A percentile compares a stretch with the other conserved stretches of the same genome.
phyloP scores from a whole-genome alignment of 192 early-diverging fungal species.

The Coemansia reversa region DNA sequence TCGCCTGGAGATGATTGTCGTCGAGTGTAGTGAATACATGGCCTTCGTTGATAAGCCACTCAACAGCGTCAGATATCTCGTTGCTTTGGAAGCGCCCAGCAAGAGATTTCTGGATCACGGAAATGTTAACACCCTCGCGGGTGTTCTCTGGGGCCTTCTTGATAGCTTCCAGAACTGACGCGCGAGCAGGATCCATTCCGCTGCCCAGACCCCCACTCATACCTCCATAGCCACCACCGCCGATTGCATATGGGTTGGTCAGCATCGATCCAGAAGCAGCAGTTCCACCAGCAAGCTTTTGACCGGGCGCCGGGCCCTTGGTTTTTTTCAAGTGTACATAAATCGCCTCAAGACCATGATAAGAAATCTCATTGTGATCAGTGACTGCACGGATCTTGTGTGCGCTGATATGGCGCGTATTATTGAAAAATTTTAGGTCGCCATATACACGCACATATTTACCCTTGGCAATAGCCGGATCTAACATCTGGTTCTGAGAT shows the following conservation, averaged over 20 bases:
- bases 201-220: slow-evolving; percentile 14
- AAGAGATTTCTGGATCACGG: slow-evolving; percentile 43
- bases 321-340: slow-evolving; percentile 64
- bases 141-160: slow-evolving; percentile 7
- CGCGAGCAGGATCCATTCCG: slow-evolving; percentile 15
- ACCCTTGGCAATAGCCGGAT: slow-evolving; percentile 35
- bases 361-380: slow-evolving; percentile 74
- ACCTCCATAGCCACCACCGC: slow-evolving; percentile 4
- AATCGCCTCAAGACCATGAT: slow-evolving; percentile 71
- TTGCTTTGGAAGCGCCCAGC: slow-evolving; percentile 25
- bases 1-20: slow-evolving; percentile 60
- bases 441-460: slow-evolving; percentile 75
- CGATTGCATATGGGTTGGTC: slow-evolving; percentile 8
- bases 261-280: neutral
- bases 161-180: slow-evolving; percentile 32
- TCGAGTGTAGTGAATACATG: slow-evolving; percentile 68
- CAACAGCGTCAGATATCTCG: slow-evolving; percentile 46
- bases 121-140: slow-evolving; percentile 54
- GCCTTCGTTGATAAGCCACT: slow-evolving; percentile 63
- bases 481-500: slow-evolving; percentile 8
- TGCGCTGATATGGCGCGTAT: slow-evolving; percentile 56
- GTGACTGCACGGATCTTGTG: slow-evolving; percentile 63
- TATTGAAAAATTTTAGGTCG: slow-evolving; percentile 63
- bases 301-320: slow-evolving; percentile 11
- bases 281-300: slow-evolving; percentile 1